Evolutionary conservation across 2,329 filamentous ascomycete genomes (phyloP), one percentile per base, ranked within the genome.

Genomic region (Pyrenophora teres): DNA sequence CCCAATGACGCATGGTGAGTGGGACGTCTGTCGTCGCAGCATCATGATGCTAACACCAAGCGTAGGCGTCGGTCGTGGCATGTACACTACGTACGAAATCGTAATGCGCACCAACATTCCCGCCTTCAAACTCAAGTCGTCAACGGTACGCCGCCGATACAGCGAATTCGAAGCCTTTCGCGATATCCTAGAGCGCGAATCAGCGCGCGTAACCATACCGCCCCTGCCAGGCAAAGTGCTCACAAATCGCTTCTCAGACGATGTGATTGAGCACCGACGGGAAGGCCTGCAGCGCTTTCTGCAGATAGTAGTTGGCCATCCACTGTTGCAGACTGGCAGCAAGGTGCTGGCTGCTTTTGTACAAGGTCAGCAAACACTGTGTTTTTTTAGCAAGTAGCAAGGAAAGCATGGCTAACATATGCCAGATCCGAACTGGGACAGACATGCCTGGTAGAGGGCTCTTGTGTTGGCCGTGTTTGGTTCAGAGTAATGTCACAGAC

Each of bases 61-160:
- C 96, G 91, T 96, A 76, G 94, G 95, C 73, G 92, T 94, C 70
- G 93, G 92, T 60, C 90, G 94, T 64, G 85, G 86, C 79, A 96
- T 96, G 92, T 97, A 97, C 81, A 99, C 94, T 47, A 94, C 95
- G 77, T 99, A 97, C 81, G 92, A 97, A 77, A 97, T 99, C 71
- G 84, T 96, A 67, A 96, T 94, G 80, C 88, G 90, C 68, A 99
- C 94, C 77, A 99, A 99, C 79, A 99, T 99, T 72, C 94, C 94
- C 52, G 92, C 94, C 66, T 99, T 99, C 84, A 97, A 97, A 80
- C 86, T 97, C 66, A 91, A 92, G 60, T 74, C 75, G 73, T 92
- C 87, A 60, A 85, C 87, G 64, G 94, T 99, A 57, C 91, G 92
- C 64, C 87, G 94, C 57, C 90, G 94, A 45, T 99, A 99, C 81